These are phyloP conservation scores for Stachybotrys chartarum DNA, from an alignment of 2,329 filamentous ascomycete species.

Conservation along the genomic window DNA sequence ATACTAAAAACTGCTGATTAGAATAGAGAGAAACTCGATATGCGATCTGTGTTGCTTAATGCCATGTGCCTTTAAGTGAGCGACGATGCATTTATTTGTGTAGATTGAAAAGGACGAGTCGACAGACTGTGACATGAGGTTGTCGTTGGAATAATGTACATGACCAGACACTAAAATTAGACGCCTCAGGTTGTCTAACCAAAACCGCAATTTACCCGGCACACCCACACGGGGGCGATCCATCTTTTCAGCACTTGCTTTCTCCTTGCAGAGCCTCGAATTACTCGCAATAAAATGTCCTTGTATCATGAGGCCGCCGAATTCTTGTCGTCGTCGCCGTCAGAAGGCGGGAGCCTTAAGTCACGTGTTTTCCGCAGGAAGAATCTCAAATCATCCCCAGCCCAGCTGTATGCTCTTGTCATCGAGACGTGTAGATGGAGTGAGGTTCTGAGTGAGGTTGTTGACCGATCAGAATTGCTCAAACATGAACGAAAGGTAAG, in stretches of 20 bases:
- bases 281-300: slow-evolving; percentile 54
- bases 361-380: slow-evolving; percentile 74
- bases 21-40: not conserved
- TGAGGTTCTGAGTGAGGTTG: slow-evolving; percentile 74
- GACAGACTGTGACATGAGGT: not conserved
- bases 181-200: no score
- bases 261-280: not conserved
- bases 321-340: slow-evolving; percentile 53
- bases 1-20: not conserved
- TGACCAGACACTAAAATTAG: no score
- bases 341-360: slow-evolving; percentile 71
- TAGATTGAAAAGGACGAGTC: not conserved
- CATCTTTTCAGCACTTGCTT: not conserved
- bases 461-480: slow-evolving; percentile 72
- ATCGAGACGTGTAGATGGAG: slow-evolving; percentile 91
- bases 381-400: slow-evolving; percentile 66
- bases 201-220: no score
- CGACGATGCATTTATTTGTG: not conserved
- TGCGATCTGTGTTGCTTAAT: not conserved
- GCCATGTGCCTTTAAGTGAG: not conserved
- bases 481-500: slow-evolving; percentile 76
- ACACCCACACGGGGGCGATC: no score
- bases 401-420: slow-evolving; percentile 81
- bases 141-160: not conserved
- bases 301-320: slow-evolving; percentile 88